These are phyloP conservation scores for Chalciporus sp. DNA, from an alignment of 1,284 basidiomycete species.

Conservation along the genomic window DNA sequence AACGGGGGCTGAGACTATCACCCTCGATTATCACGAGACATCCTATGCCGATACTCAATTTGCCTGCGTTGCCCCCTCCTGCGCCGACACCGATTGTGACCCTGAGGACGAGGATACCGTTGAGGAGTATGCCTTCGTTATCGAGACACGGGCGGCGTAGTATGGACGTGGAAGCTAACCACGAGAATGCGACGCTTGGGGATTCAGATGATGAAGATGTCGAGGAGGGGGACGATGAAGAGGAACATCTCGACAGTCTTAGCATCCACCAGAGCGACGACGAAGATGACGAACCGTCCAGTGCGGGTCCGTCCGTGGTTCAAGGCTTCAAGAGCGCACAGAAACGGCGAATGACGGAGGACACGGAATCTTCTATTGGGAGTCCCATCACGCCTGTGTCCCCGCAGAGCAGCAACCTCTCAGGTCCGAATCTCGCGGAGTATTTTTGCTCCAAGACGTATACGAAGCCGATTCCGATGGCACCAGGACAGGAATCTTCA, in stretches of 20 bases:
- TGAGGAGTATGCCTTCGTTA: slow-evolving; percentile 53
- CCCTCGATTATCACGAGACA: slow-evolving; percentile 34
- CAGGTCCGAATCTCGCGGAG: slow-evolving; percentile 23
- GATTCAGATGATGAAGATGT: slow-evolving; percentile 42
- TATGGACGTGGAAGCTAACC: slow-evolving; percentile 38
- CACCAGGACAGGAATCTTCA: slow-evolving; percentile 15
- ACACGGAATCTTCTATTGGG: neutral
- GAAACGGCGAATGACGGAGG: slow-evolving; percentile 14
- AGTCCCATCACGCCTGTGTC: slow-evolving; percentile 7
- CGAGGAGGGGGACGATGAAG: slow-evolving; percentile 36
- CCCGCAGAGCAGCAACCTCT: slow-evolving; percentile 1
- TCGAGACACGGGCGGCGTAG: slow-evolving; percentile 45
- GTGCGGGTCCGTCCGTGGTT: slow-evolving; percentile 24
- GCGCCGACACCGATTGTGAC: slow-evolving; percentile 19
- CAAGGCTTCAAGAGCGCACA: slow-evolving; percentile 17
- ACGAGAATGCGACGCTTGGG: slow-evolving; percentile 40
- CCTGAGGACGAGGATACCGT: slow-evolving; percentile 26
- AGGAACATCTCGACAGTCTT: slow-evolving; percentile 24
- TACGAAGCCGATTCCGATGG: slow-evolving; percentile 5
- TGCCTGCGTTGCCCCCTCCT: slow-evolving; percentile 21
- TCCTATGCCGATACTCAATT: slow-evolving; percentile 31
- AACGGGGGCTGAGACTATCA: slow-evolving; percentile 35
- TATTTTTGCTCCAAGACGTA: slow-evolving; percentile 32
- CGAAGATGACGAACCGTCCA: slow-evolving; percentile 27
- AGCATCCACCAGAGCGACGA: slow-evolving; percentile 39